phyloP scores from a whole-genome alignment of 306 rosid species.

The Myrica gale region DNA sequence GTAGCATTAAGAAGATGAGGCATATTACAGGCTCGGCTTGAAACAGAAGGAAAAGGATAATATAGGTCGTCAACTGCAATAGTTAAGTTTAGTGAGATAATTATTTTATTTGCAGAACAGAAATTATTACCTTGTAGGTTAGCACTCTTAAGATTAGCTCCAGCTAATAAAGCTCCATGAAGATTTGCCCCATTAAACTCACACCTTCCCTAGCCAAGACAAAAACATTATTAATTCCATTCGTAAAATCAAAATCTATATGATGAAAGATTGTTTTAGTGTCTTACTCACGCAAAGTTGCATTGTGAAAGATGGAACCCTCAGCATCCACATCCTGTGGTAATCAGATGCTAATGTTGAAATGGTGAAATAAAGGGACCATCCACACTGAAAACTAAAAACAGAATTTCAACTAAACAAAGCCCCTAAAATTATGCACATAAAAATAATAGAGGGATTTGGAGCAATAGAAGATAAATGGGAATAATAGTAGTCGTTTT shows the following conservation, averaged over 20 bases:
- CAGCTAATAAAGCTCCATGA: conserved; percentile 85
- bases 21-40: background rate
- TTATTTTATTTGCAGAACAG: conserved; percentile 1
- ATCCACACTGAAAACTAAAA: background rate
- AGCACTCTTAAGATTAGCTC: conserved; percentile 89
- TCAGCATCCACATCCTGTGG: conserved; percentile 88
- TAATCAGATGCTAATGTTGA: conserved; percentile 15
- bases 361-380: conserved; percentile 12
- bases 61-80: background rate
- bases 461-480: background rate
- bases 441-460: background rate
- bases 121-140: conserved; percentile 74
- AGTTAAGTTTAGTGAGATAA: too few relatives aligned
- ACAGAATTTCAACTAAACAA: background rate
- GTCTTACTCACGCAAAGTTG: conserved; percentile 90
- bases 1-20: background rate
- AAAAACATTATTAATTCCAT: conserved; percentile 40
- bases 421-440: background rate
- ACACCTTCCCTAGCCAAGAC: conserved; percentile 84
- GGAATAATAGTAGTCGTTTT: background rate
- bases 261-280: conserved; percentile 21
- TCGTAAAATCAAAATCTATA: conserved; percentile 17
- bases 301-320: conserved; percentile 81
- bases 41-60: background rate
- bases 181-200: conserved; percentile 97